These are phyloP conservation scores for Blastocystis sp. DNA, from an alignment of 352 stramenopile species.

Conservation along the genomic window DNA sequence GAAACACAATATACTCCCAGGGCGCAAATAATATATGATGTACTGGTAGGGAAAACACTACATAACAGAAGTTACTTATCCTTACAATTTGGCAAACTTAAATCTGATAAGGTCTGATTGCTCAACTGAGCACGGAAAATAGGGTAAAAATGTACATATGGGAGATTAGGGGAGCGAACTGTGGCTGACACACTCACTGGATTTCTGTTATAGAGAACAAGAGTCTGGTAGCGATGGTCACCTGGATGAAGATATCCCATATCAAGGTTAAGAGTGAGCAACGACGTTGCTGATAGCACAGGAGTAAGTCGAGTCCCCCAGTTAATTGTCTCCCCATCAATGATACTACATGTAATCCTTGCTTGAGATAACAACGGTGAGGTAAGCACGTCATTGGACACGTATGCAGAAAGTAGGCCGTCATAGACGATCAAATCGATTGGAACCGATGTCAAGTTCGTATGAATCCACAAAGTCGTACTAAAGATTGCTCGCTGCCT, in stretches of 20 bases:
- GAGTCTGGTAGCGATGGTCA: conserved; percentile 41
- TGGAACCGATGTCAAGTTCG: conserved; percentile 2
- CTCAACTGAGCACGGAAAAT: conserved; percentile 4
- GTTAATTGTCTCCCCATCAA: not conserved
- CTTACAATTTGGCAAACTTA: not conserved
- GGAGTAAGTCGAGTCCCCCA: conserved; percentile 13
- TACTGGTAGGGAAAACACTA: conserved; percentile 33
- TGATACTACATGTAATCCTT: not conserved
- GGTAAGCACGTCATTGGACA: not conserved
- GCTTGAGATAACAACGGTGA: not conserved
- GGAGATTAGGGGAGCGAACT: not conserved
- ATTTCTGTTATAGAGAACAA: conserved; percentile 53
- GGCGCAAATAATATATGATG: not conserved
- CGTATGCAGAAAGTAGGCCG: not conserved
- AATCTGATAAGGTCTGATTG: not conserved
- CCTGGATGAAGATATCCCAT: conserved; percentile 20
- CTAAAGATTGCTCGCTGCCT: not conserved
- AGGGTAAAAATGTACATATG: not conserved
- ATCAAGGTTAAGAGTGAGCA: not conserved
- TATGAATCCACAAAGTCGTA: not conserved
- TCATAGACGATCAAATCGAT: conserved; percentile 27
- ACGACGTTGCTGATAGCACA: not conserved
- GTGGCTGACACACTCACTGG: not conserved
- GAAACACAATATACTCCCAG: conserved; percentile 40
- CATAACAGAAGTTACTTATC: not conserved